A percentile compares a stretch with the other conserved stretches of the same genome.
phyloP scores from a whole-genome alignment of 108 stramenopile species.

The Pseudonitzschia delicatissima region DNA sequence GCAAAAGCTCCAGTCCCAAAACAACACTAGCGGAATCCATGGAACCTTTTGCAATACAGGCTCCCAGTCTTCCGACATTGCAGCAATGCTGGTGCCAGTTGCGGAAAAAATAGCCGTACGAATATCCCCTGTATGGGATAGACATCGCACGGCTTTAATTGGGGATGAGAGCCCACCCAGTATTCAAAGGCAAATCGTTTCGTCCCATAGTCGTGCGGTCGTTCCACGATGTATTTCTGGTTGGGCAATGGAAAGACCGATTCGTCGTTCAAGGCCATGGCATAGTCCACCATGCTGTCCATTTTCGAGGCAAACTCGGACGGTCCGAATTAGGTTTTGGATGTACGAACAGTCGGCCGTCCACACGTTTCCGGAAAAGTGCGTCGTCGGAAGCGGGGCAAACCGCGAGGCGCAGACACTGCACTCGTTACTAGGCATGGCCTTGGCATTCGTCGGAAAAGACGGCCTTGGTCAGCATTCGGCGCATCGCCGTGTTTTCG shows the following conservation, averaged over 20 bases:
- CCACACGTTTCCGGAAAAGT: slow-evolving; percentile 47
- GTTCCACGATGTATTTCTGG: background rate
- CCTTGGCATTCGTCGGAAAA: slow-evolving; percentile 19
- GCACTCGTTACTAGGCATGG: slow-evolving; percentile 8
- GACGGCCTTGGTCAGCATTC: slow-evolving; percentile 12
- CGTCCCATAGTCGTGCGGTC: background rate
- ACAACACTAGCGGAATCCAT: background rate
- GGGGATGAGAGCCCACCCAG: slow-evolving; percentile 1
- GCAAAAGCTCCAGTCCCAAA: background rate
- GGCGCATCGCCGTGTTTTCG: slow-evolving; percentile 15
- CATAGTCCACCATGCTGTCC: slow-evolving; percentile 7
- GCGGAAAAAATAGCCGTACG: background rate
- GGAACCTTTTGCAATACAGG: background rate
- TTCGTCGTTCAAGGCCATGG: background rate
- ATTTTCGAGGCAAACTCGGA: slow-evolving; percentile 12
- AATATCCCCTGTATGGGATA: background rate
- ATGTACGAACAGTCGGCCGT: slow-evolving; percentile 36
- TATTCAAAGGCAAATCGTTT: background rate
- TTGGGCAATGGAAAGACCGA: background rate
- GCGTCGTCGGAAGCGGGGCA: slow-evolving; percentile 35
- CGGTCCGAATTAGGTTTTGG: slow-evolving; percentile 28
- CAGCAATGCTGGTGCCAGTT: no score
- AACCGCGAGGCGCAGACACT: slow-evolving; percentile 34
- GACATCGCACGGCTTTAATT: background rate
- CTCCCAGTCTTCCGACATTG: background rate